Evolutionary conservation across 495 filamentous ascomycete species (phyloP).

Genomic region (Saxophila tyrrhenica): DNA sequence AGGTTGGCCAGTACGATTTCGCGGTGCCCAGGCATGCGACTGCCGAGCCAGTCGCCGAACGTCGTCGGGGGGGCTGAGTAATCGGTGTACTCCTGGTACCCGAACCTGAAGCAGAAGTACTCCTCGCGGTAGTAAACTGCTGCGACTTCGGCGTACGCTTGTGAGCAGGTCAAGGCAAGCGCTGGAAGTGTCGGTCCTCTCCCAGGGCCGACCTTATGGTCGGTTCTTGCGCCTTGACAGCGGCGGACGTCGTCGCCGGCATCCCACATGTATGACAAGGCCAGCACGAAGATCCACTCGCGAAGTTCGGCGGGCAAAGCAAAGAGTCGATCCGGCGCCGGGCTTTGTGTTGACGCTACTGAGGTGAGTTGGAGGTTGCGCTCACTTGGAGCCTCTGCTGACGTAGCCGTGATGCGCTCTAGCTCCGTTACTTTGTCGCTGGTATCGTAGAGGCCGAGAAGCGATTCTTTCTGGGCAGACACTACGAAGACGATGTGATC

Average conservation of each 20-base stretch:
- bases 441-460: too few species aligned
- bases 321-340: neutral
- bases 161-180: neutral
- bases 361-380: too few species aligned
- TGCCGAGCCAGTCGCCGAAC: neutral
- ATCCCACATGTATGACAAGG: neutral
- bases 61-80: too few species aligned
- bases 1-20: neutral
- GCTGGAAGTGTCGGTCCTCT: neutral
- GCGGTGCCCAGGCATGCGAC: neutral
- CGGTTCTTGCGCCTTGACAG: too few species aligned
- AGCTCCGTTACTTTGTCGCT: too few species aligned
- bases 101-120: neutral
- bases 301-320: neutral
- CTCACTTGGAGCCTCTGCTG: too few species aligned
- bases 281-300: neutral
- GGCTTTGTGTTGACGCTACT: too few species aligned
- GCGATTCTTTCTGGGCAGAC: too few species aligned
- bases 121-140: neutral
- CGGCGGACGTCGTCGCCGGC: neutral
- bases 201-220: too few species aligned
- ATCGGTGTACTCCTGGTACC: neutral
- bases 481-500: too few species aligned
- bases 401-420: too few species aligned
- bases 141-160: neutral